Conservation (phyloP, 306 rosid genomes). For the Castanopsis chinensis region DNA sequence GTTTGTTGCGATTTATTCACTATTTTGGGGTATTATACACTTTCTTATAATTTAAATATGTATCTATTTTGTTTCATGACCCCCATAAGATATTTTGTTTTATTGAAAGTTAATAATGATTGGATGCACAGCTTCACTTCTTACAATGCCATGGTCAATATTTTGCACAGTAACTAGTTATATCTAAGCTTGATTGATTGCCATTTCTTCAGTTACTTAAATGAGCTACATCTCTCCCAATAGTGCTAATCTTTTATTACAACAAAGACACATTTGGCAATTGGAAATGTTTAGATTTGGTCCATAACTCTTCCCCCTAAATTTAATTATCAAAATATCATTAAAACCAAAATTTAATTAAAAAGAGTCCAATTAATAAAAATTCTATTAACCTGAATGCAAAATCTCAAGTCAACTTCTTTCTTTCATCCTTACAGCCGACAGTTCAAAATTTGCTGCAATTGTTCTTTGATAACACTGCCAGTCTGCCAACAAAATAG, state of each 20-base stretch:
- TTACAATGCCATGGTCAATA: not conserved
- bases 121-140: no score
- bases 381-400: no score
- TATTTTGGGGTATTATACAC: no score
- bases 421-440: not conserved
- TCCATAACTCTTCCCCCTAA: not conserved
- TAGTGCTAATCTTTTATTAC: not conserved
- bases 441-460: not conserved
- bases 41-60: no score
- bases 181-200: not conserved
- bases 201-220: not conserved
- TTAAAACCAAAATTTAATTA: not conserved
- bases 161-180: not conserved
- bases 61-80: no score
- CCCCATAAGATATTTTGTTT: no score
- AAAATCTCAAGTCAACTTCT: not conserved
- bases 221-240: no score
- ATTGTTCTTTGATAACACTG: not conserved
- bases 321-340: not conserved
- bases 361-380: no score
- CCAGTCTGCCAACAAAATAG: not conserved
- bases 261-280: not conserved
- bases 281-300: not conserved
- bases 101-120: no score
- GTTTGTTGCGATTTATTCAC: no score